Evolutionary conservation across 306 rosid species (phyloP).

Genomic region (Ormosia semicastrata): DNA sequence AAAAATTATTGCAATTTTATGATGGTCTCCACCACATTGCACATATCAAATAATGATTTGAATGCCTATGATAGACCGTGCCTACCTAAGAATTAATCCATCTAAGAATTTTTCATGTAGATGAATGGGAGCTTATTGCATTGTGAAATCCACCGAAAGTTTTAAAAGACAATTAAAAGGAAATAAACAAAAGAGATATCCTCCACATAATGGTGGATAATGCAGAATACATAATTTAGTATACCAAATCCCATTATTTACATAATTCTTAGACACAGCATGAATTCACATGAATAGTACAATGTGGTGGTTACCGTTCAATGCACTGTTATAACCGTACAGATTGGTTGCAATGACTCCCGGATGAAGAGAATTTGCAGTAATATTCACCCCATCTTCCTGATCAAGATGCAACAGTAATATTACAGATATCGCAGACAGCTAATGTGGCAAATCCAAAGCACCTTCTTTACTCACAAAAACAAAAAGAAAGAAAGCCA

Average conservation of each 20-base stretch:
- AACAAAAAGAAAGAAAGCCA: not conserved
- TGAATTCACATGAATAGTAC: not conserved
- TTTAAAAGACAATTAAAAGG: not conserved
- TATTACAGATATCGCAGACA: constrained; percentile 3
- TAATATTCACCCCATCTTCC: constrained; percentile 68
- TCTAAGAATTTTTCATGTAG: not conserved
- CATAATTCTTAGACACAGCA: not conserved
- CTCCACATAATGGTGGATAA: not conserved
- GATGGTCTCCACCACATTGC: no score
- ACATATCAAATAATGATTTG: no score
- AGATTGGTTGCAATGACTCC: constrained; percentile 71
- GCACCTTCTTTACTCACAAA: not conserved
- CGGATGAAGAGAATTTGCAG: constrained; percentile 91
- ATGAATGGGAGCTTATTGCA: not conserved
- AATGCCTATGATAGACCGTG: no score
- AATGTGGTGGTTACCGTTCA: constrained; percentile 40
- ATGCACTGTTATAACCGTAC: constrained; percentile 42
- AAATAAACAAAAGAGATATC: not conserved
- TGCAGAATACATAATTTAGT: not conserved
- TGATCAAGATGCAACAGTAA: constrained; percentile 43
- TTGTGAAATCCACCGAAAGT: not conserved
- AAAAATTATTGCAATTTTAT: no score
- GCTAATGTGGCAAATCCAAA: not conserved
- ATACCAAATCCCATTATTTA: not conserved
- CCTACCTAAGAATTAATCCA: no score